Evolutionary conservation across 805 yeast species (phyloP).

Genomic region (Nematodospora valgi): DNA sequence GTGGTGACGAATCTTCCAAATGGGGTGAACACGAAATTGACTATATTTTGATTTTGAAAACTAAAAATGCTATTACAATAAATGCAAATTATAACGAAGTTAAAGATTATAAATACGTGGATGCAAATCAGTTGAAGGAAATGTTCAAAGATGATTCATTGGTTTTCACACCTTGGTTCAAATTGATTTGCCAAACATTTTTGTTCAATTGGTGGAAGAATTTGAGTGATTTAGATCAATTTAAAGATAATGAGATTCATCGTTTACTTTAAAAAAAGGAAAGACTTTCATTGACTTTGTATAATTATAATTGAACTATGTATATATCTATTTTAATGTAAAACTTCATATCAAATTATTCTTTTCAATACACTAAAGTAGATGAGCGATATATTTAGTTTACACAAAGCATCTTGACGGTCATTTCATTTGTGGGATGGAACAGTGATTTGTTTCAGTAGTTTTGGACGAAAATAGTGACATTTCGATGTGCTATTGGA

Average conservation of each 20-base stretch:
- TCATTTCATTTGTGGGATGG: too few species aligned
- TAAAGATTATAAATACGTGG: constrained; percentile 73
- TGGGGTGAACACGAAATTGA: constrained; percentile 99
- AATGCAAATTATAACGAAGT: constrained; percentile 76
- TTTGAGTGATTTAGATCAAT: constrained; percentile 54
- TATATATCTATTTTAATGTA: too few species aligned
- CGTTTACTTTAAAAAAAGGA: constrained; percentile 43
- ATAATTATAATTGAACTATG: too few species aligned
- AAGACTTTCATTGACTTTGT: too few species aligned
- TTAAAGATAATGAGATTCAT: constrained; percentile 45
- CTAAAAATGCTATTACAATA: constrained; percentile 49
- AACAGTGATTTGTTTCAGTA: too few species aligned
- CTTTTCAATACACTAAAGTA: too few species aligned
- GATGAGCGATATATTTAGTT: too few species aligned
- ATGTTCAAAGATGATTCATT: constrained; percentile 72
- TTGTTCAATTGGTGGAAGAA: constrained; percentile 93
- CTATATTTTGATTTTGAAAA: constrained; percentile 76
- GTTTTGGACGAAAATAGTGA: too few species aligned
- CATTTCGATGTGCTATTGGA: too few species aligned
- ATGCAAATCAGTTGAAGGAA: constrained; percentile 56
- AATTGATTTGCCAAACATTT: constrained; percentile 86
- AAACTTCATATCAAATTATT: too few species aligned
- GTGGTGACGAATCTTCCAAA: constrained; percentile 54
- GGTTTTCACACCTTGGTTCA: constrained; percentile 97
- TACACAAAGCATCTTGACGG: too few species aligned